Evolutionary conservation across 768 basidiomycete species (phyloP), one percentile per base, ranked within the genome.

Genomic region (Lactarius deliciosus): DNA sequence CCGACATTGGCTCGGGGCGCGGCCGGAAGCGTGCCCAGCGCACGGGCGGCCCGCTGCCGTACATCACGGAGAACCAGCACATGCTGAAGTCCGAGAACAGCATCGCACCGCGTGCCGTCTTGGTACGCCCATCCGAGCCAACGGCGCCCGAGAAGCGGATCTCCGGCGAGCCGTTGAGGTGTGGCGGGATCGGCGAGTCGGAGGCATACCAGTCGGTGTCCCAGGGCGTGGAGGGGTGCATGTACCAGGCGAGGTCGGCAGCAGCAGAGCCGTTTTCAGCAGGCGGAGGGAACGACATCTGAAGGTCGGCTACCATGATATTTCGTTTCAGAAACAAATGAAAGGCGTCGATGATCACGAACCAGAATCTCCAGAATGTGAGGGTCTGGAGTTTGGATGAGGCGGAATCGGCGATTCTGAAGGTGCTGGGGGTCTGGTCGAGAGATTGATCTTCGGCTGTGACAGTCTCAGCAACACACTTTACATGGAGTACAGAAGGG

Each of bases 41-140:
- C 57, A 74, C 73, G 40, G 77, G 75, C 15, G 67, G 25, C 68
- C 58, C 69, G 76, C 55, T 34, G 73, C 77, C 70, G 74, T 75
- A 84, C 7, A 76, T 72, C 56, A 84, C 79, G 54, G 74, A 74
- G 69, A 78, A 81, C 81, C 81, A 84, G 74, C 79, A 81, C 22
- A 82, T 70, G 72, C 81, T 82, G 61, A 84, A 78, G 68, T 85
- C 84, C 7, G 77, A 74, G 74, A 83, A 84, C 55, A 83, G 69
- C 9, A 79, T 75, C 9, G 80, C 80, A 50, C 77, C 76, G 56
- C 71, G 72, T 22, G 77, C 68, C 0, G 77, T 79, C 69, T 76
- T 75, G 34, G 68, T 73, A 2, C 15, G 38, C 8, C 65, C 66
- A 11, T 77, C 78, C 9, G 68, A 66, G 68, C 72, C 64, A 72